Evolutionary conservation across 495 filamentous ascomycete genomes (phyloP).

Genomic region (Amniculicola lignicola): DNA sequence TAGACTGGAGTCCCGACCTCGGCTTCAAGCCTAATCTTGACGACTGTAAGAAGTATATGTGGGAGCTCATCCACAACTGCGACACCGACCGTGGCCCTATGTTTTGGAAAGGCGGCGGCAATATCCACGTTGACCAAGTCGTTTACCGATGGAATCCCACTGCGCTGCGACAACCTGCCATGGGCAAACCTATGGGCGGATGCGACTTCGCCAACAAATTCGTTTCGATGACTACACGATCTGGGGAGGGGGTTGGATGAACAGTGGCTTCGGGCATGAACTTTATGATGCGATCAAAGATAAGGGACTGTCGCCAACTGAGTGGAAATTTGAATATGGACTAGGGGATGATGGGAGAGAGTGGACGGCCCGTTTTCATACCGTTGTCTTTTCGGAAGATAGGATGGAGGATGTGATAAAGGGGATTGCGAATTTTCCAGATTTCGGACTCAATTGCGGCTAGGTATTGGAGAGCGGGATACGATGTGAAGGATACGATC

Average conservation of each 20-base stretch:
- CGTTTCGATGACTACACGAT: background rate
- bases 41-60: background rate
- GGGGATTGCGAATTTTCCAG: background rate
- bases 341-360: background rate
- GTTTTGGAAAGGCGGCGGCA: background rate
- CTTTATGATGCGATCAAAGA: background rate
- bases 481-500: no score
- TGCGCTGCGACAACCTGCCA: background rate
- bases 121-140: background rate
- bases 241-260: background rate
- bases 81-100: background rate
- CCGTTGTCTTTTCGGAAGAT: background rate
- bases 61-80: background rate
- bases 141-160: background rate
- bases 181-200: background rate
- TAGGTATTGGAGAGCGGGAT: no score
- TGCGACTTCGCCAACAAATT: background rate
- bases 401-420: background rate
- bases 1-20: background rate
- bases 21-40: background rate
- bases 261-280: background rate
- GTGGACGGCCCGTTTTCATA: background rate
- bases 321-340: background rate
- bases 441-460: background rate
- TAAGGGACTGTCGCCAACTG: background rate